A percentile compares a stretch with the other conserved stretches of the same genome.
Evolutionary conservation across 2,329 filamentous ascomycete genomes (phyloP).

Genomic region (Pseudocercospora crystallina): DNA sequence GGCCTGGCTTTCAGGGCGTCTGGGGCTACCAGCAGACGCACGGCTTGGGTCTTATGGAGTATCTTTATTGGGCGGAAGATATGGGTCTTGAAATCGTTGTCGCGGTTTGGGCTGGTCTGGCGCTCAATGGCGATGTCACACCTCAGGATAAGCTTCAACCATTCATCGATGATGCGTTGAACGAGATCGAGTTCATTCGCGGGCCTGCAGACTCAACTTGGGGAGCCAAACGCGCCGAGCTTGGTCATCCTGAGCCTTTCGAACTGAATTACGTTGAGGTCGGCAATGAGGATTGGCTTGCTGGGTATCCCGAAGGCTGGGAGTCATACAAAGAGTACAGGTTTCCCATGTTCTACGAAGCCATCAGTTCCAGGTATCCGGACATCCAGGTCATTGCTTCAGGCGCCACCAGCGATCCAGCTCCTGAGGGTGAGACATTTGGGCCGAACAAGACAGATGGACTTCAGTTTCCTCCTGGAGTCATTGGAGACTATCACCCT

Average conservation of each 20-base stretch:
- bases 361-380: constrained; percentile 57
- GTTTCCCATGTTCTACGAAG: constrained; percentile 60
- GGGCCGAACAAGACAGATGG: constrained; percentile 8
- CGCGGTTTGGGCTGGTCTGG: constrained; percentile 59
- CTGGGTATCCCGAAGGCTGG: constrained; percentile 36
- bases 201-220: constrained; percentile 56
- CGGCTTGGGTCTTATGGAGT: constrained; percentile 63
- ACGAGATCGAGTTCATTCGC: constrained; percentile 64
- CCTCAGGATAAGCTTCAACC: constrained; percentile 48
- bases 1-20: constrained; percentile 55
- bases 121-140: constrained; percentile 52
- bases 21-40: constrained; percentile 65
- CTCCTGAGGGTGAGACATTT: constrained; percentile 12
- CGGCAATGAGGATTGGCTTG: constrained; percentile 67
- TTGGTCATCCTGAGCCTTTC: constrained; percentile 64
- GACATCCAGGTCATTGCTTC: constrained; percentile 58
- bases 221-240: constrained; percentile 57
- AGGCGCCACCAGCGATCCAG: constrained; percentile 20
- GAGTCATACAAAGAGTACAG: constrained; percentile 47
- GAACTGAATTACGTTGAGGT: constrained; percentile 62
- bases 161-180: constrained; percentile 58
- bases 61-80: constrained; percentile 58
- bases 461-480: constrained; percentile 17
- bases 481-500: constrained; percentile 34
- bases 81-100: constrained; percentile 49